phyloP scores from a whole-genome alignment of 257 asterid species.

The Solanum etuberosum region DNA sequence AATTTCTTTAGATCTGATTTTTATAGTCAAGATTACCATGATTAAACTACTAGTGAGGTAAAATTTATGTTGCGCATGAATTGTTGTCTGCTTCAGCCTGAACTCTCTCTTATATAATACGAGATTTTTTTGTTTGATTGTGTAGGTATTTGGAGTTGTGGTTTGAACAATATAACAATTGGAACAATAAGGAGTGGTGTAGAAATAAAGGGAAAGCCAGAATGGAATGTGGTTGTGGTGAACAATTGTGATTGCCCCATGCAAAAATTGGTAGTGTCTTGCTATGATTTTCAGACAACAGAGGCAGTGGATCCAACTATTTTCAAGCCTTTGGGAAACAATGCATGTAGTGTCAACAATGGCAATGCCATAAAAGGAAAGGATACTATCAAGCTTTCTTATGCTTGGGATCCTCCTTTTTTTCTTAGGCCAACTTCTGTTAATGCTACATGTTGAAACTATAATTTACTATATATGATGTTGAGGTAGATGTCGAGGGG shows the following conservation, averaged over 20 bases:
- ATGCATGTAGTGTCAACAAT: not conserved
- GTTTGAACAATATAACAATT: conserved; percentile 2
- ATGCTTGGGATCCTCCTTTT: conserved; percentile 9
- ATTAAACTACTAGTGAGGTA: not conserved
- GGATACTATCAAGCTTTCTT: not conserved
- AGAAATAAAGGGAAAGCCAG: not conserved
- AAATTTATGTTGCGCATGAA: not conserved
- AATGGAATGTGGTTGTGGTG: conserved; percentile 9
- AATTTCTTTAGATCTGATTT: not conserved
- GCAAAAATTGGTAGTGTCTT: not conserved
- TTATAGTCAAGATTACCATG: not conserved
- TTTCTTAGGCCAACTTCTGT: conserved; percentile 2
- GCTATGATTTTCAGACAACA: not conserved
- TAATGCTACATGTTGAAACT: not conserved
- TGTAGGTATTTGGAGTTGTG: not conserved
- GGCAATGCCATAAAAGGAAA: not conserved
- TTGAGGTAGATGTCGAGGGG: not conserved
- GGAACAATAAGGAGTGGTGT: conserved; percentile 11
- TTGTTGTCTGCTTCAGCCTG: not conserved
- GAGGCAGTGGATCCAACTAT: not conserved
- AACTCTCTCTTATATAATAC: not conserved
- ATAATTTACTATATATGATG: not conserved
- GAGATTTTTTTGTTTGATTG: not conserved
- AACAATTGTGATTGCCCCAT: conserved; percentile 6
- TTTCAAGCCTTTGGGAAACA: not conserved